Percentiles rank a stretch among this genome's conserved stretches.
Evolutionary conservation across 805 yeast genomes (phyloP).

Genomic region (Metschnikowia similis): DNA sequence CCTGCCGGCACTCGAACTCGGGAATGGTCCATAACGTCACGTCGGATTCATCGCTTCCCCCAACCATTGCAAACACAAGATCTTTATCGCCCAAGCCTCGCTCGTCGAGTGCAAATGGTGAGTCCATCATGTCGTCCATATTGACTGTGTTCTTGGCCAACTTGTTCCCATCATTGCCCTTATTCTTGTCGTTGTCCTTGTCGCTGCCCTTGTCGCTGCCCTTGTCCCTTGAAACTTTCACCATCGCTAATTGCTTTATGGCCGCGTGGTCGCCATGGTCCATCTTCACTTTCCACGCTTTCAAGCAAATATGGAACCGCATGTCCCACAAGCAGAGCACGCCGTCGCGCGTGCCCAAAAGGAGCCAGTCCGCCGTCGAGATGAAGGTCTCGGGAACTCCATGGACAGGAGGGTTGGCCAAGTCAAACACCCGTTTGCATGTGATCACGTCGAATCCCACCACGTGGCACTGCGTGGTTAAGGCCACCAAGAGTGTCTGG

Average conservation of each 20-base stretch:
- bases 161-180: no score
- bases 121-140: no score
- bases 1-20: constrained; percentile 49
- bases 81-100: no score
- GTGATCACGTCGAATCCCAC: constrained; percentile 54
- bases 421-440: constrained; percentile 38
- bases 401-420: constrained; percentile 56
- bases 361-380: constrained; percentile 52
- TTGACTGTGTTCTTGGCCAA: no score
- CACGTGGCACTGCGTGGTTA: constrained; percentile 52
- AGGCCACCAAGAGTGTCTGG: constrained; percentile 42
- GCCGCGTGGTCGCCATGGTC: constrained; percentile 29
- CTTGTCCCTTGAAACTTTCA: constrained; percentile 44
- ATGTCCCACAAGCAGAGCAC: constrained; percentile 77
- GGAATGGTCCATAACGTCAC: constrained; percentile 76
- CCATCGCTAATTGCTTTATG: constrained; percentile 43
- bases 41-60: constrained; percentile 60
- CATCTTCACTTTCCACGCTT: constrained; percentile 56
- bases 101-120: no score
- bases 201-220: not conserved
- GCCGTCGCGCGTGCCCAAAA: constrained; percentile 75
- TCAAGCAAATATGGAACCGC: constrained; percentile 57
- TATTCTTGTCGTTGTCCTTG: no score
- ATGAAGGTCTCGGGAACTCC: constrained; percentile 65
- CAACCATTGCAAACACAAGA: constrained; percentile 46